Base-by-base conservation (phyloP, 2,329 filamentous ascomycete genomes). In the Cladosporium cucumerinum region DNA sequence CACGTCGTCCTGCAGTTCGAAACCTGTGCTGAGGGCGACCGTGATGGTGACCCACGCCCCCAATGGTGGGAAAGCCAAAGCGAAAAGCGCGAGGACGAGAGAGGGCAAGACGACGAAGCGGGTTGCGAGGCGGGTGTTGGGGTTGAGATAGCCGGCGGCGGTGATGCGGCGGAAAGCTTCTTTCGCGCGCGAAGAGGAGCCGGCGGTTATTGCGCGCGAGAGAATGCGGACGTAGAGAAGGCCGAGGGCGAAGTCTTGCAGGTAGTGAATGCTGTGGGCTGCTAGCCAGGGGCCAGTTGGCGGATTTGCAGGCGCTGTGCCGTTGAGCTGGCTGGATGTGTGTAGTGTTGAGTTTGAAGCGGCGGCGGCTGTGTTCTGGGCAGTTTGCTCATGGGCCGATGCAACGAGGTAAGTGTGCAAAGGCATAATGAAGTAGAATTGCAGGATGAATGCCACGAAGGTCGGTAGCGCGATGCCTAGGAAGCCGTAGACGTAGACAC, bases 211-310 rank as follows among this genome's bases (percentile, higher is more conserved):
- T 71, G 92, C 79, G 46, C 90, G 88, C 18, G 87, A 85, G 23
- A 62, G 32, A 71, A 98, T 87, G 69, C 96, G 93, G 32, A 96
- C 84, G 76, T 97, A 97, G 3, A 99, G 84, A 25, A 99, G 85
- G 5, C 95, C 95, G 1, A 99, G 82, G 0, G 93, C 96, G 93
- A 94, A 99, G 65, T 93, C 89, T 75, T 98, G 94, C 49, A 98
- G 89, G 67, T 98, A 84, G 67, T 96, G 90, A 49, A 98, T 86
- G 8, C 89, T 91, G 73, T 96, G 92, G 18, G 78, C 76, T 60
- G 80, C 82, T 54, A 74, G 57, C 28, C 58, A 62, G 59, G 64
- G 63, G 34, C 34, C 43, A 43, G 46, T 28, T 10, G 63, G 57
- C 18, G 57, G 23, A 1, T 26, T 43, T 70, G 67, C 65, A 5